These are phyloP conservation scores for Populus simonii DNA, from an alignment of 345 rosid genomes.

Conservation along the genomic window DNA sequence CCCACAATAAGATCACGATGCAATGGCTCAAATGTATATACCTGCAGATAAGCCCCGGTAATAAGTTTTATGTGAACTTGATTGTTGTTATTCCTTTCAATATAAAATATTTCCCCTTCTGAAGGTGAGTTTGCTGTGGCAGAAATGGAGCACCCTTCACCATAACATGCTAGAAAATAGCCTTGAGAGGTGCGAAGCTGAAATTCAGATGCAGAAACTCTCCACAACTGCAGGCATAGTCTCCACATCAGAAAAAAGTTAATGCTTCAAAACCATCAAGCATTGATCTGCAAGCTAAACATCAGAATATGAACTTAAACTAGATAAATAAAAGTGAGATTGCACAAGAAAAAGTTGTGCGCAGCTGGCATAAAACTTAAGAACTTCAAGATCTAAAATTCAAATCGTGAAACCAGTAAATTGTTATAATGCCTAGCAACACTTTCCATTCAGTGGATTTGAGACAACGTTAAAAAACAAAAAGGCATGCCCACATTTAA, in stretches of 20 bases:
- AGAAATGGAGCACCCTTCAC: conserved; percentile 50
- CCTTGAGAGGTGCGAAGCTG: conserved; percentile 51
- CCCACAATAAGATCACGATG: not conserved
- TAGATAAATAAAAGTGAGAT: not conserved
- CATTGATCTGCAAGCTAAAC: not conserved
- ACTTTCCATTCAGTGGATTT: not conserved
- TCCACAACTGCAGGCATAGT: conserved; percentile 52
- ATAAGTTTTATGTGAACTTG: conserved; percentile 51
- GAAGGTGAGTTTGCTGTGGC: conserved; percentile 53
- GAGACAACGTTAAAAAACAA: not conserved
- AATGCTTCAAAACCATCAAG: not conserved
- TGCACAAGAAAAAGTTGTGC: not conserved
- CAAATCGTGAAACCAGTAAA: not conserved
- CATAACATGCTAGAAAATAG: conserved; percentile 59
- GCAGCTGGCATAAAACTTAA: not conserved
- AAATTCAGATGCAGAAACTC: conserved; percentile 54
- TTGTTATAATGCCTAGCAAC: not conserved
- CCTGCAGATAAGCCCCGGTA: conserved; percentile 64
- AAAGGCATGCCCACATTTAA: not conserved
- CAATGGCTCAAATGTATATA: conserved; percentile 2
- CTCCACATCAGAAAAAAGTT: not conserved
- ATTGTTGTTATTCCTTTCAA: conserved; percentile 45
- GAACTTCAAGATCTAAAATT: not conserved
- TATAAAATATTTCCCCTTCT: conserved; percentile 40
- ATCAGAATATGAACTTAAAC: not conserved